Base-by-base conservation (phyloP, 768 basidiomycete genomes). In the Hericium coralloides region DNA sequence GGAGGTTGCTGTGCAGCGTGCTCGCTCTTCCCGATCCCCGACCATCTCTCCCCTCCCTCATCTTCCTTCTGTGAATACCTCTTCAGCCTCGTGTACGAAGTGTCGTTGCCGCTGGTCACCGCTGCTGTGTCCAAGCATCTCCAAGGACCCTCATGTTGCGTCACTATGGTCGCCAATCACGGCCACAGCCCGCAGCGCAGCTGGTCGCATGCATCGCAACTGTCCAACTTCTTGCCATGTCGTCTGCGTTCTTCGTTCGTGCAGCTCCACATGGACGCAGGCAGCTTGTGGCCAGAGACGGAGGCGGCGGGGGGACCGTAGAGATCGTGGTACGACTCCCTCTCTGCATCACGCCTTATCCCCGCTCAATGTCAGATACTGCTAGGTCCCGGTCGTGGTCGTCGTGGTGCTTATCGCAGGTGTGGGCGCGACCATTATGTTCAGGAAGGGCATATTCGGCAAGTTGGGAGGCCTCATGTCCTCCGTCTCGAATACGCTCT, bases 341-440 rank as follows among this genome's bases (percentile, higher is more conserved):
- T 50, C 43, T 45, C 43, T 4, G 12, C 20, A 25, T 50, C 20
- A 15, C 15, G 8, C 26, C 9, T 17, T 36, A 9, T 50, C 26
- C 12, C 18, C 20, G 18, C 48, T 45, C 25, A 54, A 31, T 18
- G 25, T 26, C 9, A 43, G 20, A n/a, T 41, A 26, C 39, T n/a
- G 14, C 2, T 31, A 62, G 61, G 59, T 52, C 18, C 59, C 60
- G 14, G 8, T 60, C 20, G 49, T 60, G 10, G 61, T 51, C 6
- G 49, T 55, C 20, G 26, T 57, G 10, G 48, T 60, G 22, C n/a
- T 62, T 38, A 1, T 62, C 48, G 4, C 52, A 31, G 45, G 36
- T 7, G 1, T 50, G 37, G 48, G 54, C 3, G 12, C 61, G 23
- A 2, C 58, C 9, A 51, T 57, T 38, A 57, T 48, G 12, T 54